Conservation (phyloP, 345 rosid genomes). For the Punica granatum region DNA sequence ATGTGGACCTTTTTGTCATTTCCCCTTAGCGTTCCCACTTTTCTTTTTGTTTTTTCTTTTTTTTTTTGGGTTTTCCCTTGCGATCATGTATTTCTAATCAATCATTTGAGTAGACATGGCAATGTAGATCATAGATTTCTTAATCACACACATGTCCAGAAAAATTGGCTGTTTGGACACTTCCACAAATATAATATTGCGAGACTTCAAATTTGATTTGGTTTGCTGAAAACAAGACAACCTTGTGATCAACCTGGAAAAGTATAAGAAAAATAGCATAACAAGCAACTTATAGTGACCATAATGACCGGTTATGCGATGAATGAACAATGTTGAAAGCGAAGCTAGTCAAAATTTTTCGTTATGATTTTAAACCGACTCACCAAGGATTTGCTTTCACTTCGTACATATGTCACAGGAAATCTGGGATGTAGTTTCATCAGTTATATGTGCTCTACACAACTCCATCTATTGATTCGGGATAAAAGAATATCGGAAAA, state of each 20-base stretch:
- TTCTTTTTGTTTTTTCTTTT: not conserved
- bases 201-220: not conserved
- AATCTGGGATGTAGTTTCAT: no score
- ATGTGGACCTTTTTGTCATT: slow-evolving; percentile 10
- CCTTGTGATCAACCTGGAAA: not conserved
- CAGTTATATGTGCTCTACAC: no score
- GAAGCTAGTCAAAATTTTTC: no score
- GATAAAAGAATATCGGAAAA: no score
- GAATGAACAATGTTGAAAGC: no score
- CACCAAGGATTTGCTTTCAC: no score
- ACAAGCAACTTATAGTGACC: not conserved
- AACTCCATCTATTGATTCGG: no score
- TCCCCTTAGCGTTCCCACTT: slow-evolving; percentile 1
- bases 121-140: not conserved
- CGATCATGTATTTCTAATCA: no score
- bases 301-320: no score
- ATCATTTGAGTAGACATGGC: not conserved
- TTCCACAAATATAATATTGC: not conserved
- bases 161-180: not conserved
- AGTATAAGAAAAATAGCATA: not conserved
- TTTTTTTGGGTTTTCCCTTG: no score
- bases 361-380: no score
- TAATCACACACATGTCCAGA: not conserved
- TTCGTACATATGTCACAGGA: no score
- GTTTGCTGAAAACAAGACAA: not conserved